These are phyloP conservation scores for Yamadazyma friedrichii DNA, from an alignment of 1,139 yeast species.

Conservation along the genomic window DNA sequence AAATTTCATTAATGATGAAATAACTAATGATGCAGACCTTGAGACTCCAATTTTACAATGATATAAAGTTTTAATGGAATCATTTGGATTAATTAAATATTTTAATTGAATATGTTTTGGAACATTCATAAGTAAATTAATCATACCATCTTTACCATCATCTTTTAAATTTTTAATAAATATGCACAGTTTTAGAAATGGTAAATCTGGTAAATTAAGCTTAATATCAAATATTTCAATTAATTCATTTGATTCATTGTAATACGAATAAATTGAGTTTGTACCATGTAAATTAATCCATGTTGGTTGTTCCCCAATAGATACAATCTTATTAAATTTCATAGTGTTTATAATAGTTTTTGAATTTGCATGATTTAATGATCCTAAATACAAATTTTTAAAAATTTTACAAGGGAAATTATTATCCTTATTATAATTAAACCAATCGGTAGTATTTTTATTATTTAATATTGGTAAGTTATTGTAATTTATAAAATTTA, in stretches of 20 bases:
- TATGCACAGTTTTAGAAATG: constrained; percentile 24
- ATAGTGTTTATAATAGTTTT: constrained; percentile 25
- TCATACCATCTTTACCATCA: constrained; percentile 40
- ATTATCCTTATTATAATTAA: constrained; percentile 29
- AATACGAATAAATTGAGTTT: constrained; percentile 26
- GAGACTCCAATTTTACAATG: constrained; percentile 95
- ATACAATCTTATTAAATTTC: constrained; percentile 26
- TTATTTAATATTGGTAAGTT: constrained; percentile 4
- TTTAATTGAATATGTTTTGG: constrained; percentile 33
- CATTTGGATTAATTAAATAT: constrained; percentile 23
- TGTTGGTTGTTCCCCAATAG: constrained; percentile 38
- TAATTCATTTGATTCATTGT: constrained; percentile 18
- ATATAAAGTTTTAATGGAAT: constrained; percentile 55
- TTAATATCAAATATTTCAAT: constrained; percentile 30
- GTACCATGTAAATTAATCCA: constrained; percentile 28
- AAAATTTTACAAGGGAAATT: constrained; percentile 38
- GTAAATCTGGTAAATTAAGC: constrained; percentile 18
- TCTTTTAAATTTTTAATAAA: constrained; percentile 39
- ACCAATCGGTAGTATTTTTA: constrained; percentile 31
- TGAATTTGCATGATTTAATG: constrained; percentile 37
- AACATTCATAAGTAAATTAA: constrained; percentile 29
- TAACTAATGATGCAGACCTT: constrained; percentile 84
- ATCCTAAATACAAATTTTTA: constrained; percentile 33
- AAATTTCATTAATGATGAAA: constrained; percentile 85
- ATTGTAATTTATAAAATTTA: constrained; percentile 15